These are phyloP conservation scores for Cryphonectria parasitica DNA, from an alignment of 2,329 filamentous ascomycete species.

Conservation along the genomic window DNA sequence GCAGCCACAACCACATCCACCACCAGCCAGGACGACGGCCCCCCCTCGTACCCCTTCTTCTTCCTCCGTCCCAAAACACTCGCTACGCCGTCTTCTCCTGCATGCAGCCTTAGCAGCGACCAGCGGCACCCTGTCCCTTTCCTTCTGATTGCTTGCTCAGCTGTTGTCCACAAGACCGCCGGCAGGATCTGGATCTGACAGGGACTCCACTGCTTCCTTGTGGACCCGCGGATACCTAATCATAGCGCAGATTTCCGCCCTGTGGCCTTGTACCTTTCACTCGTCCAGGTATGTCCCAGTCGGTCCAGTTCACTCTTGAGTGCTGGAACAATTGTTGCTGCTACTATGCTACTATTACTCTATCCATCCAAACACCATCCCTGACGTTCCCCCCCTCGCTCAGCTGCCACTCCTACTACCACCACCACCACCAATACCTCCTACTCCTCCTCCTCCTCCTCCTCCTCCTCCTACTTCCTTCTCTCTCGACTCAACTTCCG, in stretches of 20 bases:
- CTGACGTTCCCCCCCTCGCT: constrained; percentile 11
- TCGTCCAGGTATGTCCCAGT: neutral
- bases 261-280: constrained; percentile 12
- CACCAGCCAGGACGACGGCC: neutral
- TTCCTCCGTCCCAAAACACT: too few species aligned
- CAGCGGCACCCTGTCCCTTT: constrained; percentile 1
- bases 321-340: neutral
- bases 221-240: constrained; percentile 10
- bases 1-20: neutral
- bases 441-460: constrained; percentile 19
- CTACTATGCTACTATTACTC: neutral
- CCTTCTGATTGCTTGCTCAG: constrained; percentile 17
- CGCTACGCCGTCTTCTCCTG: neutral
- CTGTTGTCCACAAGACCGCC: constrained; percentile 15
- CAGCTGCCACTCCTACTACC: neutral
- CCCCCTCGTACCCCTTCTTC: neutral
- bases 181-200: constrained; percentile 14
- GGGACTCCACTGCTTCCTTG: constrained; percentile 5
- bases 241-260: neutral
- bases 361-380: constrained; percentile 15
- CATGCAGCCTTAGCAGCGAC: constrained; percentile 1
- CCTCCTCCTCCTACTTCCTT: constrained; percentile 14
- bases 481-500: neutral
- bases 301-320: neutral
- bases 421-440: neutral